Evolutionary conservation across 495 filamentous ascomycete species (phyloP), one percentile per base, ranked within the genome.

Genomic region (Aspergillus incahuasiensis): DNA sequence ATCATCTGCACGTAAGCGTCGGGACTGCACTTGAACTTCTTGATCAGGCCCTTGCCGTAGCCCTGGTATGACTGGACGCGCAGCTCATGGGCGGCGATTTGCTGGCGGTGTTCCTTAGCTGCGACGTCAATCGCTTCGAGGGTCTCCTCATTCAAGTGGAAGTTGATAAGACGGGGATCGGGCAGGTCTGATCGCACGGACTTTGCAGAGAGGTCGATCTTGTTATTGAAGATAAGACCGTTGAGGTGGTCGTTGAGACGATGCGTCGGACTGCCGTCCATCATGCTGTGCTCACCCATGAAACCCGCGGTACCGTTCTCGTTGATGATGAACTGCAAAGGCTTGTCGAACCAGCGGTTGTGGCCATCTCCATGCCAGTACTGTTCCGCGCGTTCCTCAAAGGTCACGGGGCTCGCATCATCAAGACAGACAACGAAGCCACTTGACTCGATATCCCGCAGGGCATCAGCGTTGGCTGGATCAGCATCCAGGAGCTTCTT

Each of bases 231-330:
- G 71, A 97, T 96, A 62, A 90, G 75, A 64, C 83, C 82, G 78
- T 92, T 94, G 71, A 91, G 80, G 68, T 89, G 89, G 79, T 99
- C 94, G 70, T 95, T 97, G 28, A 99, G 82, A 3, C 95, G 85
- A 72, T 97, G 92, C 12, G 95, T 99, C 1, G 95, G 91, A 24
- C 92, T 99, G 54, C 95, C 95, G 69, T 99, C 95, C 95, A 99
- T 99, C 95, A 99, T 97, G 73, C 86, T 91, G 79, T 99, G 95
- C 79, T 99, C 95, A 66, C 95, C 95, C 77, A 89, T 90, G 80
- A 99, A 99, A 56, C 95, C 95, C 21, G 95, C 88, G 15, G 94
- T 95, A 61, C 91, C 95, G 73, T 99, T 99, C 65, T 97, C 92
- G 73, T 96, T 97, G 74, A 99, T 67, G 66, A 99, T 92, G 73